These are phyloP conservation scores for Colletotrichum shisoi DNA, from an alignment of 2,329 filamentous ascomycete genomes.

Conservation along the genomic window DNA sequence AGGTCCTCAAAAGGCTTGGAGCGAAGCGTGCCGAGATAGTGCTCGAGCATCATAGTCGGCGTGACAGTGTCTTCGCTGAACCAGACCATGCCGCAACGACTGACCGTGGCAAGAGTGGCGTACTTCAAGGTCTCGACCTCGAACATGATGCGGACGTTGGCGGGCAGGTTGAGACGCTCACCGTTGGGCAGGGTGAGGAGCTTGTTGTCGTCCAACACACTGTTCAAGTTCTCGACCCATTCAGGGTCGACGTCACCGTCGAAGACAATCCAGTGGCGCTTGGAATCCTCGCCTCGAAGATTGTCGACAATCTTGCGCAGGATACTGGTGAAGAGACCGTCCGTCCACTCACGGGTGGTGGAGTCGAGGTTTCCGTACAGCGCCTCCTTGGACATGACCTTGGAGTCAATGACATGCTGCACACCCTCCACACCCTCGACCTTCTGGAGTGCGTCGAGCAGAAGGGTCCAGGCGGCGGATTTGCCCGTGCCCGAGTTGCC, in stretches of 20 bases:
- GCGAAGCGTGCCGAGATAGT: slow-evolving; percentile 86
- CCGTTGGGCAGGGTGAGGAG: slow-evolving; percentile 95
- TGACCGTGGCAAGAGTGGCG: slow-evolving; percentile 96
- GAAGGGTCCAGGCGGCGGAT: slow-evolving; percentile 90
- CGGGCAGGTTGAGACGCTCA: slow-evolving; percentile 91
- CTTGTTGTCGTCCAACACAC: slow-evolving; percentile 98
- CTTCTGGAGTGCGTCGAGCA: slow-evolving; percentile 88
- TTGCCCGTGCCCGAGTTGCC: slow-evolving; percentile 98
- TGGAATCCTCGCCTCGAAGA: slow-evolving; percentile 92
- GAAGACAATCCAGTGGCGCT: slow-evolving; percentile 99
- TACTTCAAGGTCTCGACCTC: slow-evolving; percentile 98
- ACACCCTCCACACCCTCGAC: slow-evolving; percentile 93
- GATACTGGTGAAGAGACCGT: slow-evolving; percentile 97
- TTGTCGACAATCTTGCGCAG: slow-evolving; percentile 99
- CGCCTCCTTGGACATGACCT: slow-evolving; percentile 99
- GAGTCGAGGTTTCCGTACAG: slow-evolving; percentile 95
- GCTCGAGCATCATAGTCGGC: slow-evolving; percentile 86
- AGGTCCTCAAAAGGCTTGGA: slow-evolving; percentile 90
- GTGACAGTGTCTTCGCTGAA: slow-evolving; percentile 98
- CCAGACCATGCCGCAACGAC: slow-evolving; percentile 99
- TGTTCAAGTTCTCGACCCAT: slow-evolving; percentile 99
- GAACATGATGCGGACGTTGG: slow-evolving; percentile 99
- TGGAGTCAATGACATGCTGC: slow-evolving; percentile 97
- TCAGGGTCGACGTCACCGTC: slow-evolving; percentile 99
- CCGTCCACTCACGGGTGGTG: slow-evolving; percentile 98